Percentiles rank a stretch among this genome's conserved stretches.
These are phyloP conservation scores for Myriosclerotinia curreyana DNA, from an alignment of 2,329 filamentous ascomycete species.

Conservation along the genomic window DNA sequence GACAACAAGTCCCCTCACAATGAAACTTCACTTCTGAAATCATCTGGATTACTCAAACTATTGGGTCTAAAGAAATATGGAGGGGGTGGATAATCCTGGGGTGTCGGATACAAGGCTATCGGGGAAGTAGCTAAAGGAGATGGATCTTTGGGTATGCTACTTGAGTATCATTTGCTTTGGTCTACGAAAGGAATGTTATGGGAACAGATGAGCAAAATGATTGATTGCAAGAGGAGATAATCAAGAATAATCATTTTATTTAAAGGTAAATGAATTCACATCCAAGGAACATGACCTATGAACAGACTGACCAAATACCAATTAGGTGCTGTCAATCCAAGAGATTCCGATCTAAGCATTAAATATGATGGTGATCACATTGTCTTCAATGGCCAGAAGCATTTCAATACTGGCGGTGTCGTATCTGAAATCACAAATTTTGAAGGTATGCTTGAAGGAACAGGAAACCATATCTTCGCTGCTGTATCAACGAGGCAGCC, in stretches of 20 bases:
- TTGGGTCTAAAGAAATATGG: slow-evolving; percentile 51
- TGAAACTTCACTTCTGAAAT: slow-evolving; percentile 51
- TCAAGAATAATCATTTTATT: slow-evolving; percentile 63
- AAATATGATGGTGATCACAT: slow-evolving; percentile 52
- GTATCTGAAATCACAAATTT: slow-evolving; percentile 64
- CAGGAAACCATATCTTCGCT: slow-evolving; percentile 60
- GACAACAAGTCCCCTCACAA: slow-evolving; percentile 52
- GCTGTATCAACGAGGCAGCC: slow-evolving; percentile 56
- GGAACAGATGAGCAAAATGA: slow-evolving; percentile 59
- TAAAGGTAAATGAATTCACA: slow-evolving; percentile 45
- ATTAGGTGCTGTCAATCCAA: slow-evolving; percentile 58
- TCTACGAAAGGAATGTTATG: slow-evolving; percentile 57
- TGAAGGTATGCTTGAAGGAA: slow-evolving; percentile 58
- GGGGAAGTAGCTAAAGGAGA: slow-evolving; percentile 62
- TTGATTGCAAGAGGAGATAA: slow-evolving; percentile 54
- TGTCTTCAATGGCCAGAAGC: slow-evolving; percentile 60
- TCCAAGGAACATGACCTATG: neutral
- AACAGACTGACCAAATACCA: neutral
- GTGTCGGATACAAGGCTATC: slow-evolving; percentile 56
- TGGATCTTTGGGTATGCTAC: slow-evolving; percentile 63
- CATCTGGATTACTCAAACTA: slow-evolving; percentile 49
- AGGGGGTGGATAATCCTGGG: slow-evolving; percentile 52
- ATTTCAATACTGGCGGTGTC: slow-evolving; percentile 66
- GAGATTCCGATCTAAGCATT: slow-evolving; percentile 59
- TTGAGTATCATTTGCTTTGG: slow-evolving; percentile 65